Conservation (phyloP, 441 rosid species). For the Gossypium davidsonii region DNA sequence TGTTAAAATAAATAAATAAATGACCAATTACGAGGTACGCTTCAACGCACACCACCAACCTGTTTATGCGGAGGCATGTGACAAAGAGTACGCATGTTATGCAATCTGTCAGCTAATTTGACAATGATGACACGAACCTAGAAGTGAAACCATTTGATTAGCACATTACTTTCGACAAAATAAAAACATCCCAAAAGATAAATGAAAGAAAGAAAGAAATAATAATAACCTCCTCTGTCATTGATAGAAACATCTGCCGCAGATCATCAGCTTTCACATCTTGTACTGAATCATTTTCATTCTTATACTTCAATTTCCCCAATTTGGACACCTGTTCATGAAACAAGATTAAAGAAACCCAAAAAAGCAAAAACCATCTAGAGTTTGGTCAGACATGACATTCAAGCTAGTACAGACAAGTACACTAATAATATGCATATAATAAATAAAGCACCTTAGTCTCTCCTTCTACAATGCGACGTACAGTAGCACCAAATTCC, state of each 20-base stretch:
- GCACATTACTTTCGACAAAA: background rate
- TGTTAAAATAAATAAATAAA: conserved; percentile 16
- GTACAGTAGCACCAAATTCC: conserved; percentile 81
- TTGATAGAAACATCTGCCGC: conserved; percentile 94
- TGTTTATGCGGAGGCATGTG: conserved; percentile 97
- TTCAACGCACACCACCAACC: conserved; percentile 37
- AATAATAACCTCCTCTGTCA: conserved; percentile 82
- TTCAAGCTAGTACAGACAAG: conserved; percentile 9
- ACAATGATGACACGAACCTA: conserved; percentile 98
- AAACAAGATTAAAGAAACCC: conserved; percentile 16
- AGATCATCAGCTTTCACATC: conserved; percentile 99
- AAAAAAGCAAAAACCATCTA: conserved; percentile 9
- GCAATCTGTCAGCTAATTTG: conserved; percentile 95
- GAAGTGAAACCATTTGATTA: conserved; percentile 15
- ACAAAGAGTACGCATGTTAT: conserved; percentile 92
- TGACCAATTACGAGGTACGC: conserved; percentile 14
- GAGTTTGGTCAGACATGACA: background rate
- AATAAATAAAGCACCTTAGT: conserved; percentile 65
- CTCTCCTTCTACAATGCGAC: conserved; percentile 96
- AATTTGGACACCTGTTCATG: conserved; percentile 73
- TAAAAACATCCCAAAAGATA: background rate
- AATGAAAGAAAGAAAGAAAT: conserved; percentile 15
- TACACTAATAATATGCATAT: background rate
- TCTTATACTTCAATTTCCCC: conserved; percentile 83
- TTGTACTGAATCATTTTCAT: conserved; percentile 60